phyloP scores from a whole-genome alignment of 164 flowering plant species.

The Vitis cinerea region DNA sequence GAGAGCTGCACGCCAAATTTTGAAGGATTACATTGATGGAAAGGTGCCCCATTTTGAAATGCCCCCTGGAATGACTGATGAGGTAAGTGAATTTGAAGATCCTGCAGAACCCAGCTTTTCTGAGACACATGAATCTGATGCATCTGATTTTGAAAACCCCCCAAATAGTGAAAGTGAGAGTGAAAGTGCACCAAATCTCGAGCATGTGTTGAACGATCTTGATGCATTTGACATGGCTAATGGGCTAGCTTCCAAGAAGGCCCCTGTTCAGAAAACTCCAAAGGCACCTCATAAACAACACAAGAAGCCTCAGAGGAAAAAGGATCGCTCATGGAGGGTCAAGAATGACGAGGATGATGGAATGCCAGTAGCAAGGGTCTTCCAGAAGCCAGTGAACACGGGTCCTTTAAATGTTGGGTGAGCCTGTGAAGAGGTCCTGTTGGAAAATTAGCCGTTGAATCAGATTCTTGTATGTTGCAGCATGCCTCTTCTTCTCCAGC shows the following conservation, averaged over 20 bases:
- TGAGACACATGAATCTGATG: conserved; percentile 25
- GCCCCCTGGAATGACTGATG: conserved; percentile 57
- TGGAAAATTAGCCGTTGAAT: no score
- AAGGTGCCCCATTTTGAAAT: conserved; percentile 78
- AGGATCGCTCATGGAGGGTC: conserved; percentile 87
- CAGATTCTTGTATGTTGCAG: no score
- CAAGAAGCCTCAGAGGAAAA: conserved; percentile 82
- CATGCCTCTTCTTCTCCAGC: no score
- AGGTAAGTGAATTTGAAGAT: conserved; percentile 25
- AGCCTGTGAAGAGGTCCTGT: not conserved
- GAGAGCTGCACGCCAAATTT: conserved; percentile 68
- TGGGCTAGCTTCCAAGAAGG: conserved; percentile 48
- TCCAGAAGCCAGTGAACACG: conserved; percentile 58
- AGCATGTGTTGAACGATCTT: conserved; percentile 62
- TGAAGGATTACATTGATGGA: conserved; percentile 92
- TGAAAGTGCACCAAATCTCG: conserved; percentile 28
- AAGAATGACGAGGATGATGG: conserved; percentile 69
- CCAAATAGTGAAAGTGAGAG: conserved; percentile 9
- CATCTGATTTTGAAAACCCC: conserved; percentile 35
- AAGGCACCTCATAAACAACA: conserved; percentile 68
- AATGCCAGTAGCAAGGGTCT: conserved; percentile 68
- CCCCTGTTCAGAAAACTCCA: conserved; percentile 26
- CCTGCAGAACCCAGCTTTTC: conserved; percentile 11
- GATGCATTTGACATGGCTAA: conserved; percentile 65
- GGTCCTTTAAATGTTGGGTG: conserved; percentile 35